Conservation (phyloP, 495 filamentous ascomycete species). For the Neurospora sp. region DNA sequence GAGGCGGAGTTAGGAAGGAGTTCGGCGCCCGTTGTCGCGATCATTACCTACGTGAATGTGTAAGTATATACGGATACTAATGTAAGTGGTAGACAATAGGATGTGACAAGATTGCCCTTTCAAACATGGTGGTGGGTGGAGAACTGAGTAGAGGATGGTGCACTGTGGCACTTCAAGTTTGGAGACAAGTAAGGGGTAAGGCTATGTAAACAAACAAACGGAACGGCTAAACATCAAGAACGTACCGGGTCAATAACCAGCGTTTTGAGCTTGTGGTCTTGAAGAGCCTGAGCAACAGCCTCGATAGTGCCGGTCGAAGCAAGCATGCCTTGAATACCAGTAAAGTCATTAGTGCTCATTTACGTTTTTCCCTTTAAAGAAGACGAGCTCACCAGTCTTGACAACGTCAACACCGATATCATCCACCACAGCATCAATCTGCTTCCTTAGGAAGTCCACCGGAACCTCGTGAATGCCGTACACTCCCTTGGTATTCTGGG, state of each 20-base stretch:
- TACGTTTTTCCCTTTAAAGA: background rate
- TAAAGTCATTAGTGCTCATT: background rate
- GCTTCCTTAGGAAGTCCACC: slow-evolving; percentile 65
- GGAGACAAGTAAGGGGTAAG: background rate
- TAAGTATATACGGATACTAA: background rate
- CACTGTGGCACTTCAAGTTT: background rate
- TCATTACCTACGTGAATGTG: slow-evolving; percentile 63
- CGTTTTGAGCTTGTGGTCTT: slow-evolving; percentile 45
- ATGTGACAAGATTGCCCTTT: background rate
- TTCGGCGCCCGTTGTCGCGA: slow-evolving; percentile 73
- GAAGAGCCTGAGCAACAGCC: slow-evolving; percentile 59
- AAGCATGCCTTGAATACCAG: slow-evolving; percentile 65
- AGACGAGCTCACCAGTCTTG: slow-evolving; percentile 61
- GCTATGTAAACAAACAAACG: background rate
- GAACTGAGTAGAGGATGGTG: background rate
- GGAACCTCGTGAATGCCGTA: slow-evolving; percentile 72
- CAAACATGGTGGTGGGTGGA: background rate
- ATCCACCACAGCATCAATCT: slow-evolving; percentile 71
- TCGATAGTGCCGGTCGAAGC: slow-evolving; percentile 68
- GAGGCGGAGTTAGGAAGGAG: slow-evolving; percentile 65
- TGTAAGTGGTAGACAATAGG: background rate
- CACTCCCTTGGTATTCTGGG: slow-evolving; percentile 86
- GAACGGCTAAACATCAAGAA: background rate
- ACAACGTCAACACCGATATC: slow-evolving; percentile 86
- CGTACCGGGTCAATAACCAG: slow-evolving; percentile 78